phyloP scores from a whole-genome alignment of 805 yeast species.

The Tetrapisispora nanseiensis region DNA sequence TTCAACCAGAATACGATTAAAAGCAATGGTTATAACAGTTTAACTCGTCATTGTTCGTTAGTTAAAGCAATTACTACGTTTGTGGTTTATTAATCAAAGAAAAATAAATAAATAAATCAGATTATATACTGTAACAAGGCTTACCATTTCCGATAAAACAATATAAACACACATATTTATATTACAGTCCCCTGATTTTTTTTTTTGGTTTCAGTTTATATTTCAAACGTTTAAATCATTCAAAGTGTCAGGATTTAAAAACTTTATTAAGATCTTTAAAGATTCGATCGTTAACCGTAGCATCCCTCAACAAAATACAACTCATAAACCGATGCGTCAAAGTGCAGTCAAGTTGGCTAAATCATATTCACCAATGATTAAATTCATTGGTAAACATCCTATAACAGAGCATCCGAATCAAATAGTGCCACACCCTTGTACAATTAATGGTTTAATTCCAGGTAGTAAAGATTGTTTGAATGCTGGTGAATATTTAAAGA shows the following conservation, averaged over 20 bases:
- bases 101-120: too few species aligned
- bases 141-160: too few species aligned
- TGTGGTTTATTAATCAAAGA: too few species aligned
- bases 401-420: slow-evolving; percentile 31
- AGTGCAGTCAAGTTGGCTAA: slow-evolving; percentile 18
- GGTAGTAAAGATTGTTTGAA: slow-evolving; percentile 21
- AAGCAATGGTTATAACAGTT: too few species aligned
- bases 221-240: neutral
- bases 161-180: too few species aligned
- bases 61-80: too few species aligned
- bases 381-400: slow-evolving; percentile 72
- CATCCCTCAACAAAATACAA: neutral
- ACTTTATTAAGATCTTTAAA: neutral
- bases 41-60: too few species aligned
- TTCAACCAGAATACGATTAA: too few species aligned
- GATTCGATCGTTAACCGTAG: neutral
- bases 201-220: neutral
- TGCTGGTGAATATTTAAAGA: slow-evolving; percentile 14
- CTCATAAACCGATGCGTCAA: slow-evolving; percentile 23
- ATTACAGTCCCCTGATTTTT: neutral
- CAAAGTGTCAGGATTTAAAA: slow-evolving; percentile 1
- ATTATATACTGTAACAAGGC: too few species aligned
- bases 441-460: slow-evolving; percentile 22
- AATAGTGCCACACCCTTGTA: slow-evolving; percentile 21
- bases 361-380: slow-evolving; percentile 59